A percentile compares a stretch with the other conserved stretches of the same genome.
Evolutionary conservation across 164 flowering plant species (phyloP).

Genomic region (Dillenia suffruticosa): DNA sequence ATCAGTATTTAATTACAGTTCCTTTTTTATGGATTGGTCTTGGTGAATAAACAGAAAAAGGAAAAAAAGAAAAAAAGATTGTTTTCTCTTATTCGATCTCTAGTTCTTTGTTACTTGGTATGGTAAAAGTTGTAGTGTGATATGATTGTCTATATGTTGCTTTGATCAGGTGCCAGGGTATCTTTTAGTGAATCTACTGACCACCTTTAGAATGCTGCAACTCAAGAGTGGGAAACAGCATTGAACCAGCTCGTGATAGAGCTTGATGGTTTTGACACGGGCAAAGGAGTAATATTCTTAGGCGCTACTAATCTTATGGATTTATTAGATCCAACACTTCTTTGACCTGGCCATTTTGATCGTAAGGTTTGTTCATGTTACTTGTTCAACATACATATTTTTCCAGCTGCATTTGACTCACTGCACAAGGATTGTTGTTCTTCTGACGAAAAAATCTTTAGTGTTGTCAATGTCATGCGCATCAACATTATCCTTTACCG

Average conservation of each 20-base stretch:
- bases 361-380: slow-evolving; percentile 66
- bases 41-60: too few species aligned
- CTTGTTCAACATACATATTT: not conserved
- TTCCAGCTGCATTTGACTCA: too few species aligned
- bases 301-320: slow-evolving; percentile 97
- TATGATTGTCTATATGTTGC: slow-evolving; percentile 8
- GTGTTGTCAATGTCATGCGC: too few species aligned
- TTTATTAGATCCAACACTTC: slow-evolving; percentile 97
- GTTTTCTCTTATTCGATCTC: too few species aligned
- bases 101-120: too few species aligned
- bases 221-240: slow-evolving; percentile 97
- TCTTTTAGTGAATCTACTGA: slow-evolving; percentile 58
- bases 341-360: slow-evolving; percentile 98
- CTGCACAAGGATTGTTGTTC: too few species aligned
- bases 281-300: slow-evolving; percentile 94
- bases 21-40: too few species aligned
- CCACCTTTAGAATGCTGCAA: slow-evolving; percentile 77
- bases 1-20: too few species aligned
- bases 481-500: too few species aligned
- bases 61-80: too few species aligned
- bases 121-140: too few species aligned
- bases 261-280: slow-evolving; percentile 98
- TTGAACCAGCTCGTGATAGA: slow-evolving; percentile 94
- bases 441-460: too few species aligned
- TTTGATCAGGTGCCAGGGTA: slow-evolving; percentile 79